Conservation (phyloP, 164 flowering plant genomes). For the Akebia trifoliata region DNA sequence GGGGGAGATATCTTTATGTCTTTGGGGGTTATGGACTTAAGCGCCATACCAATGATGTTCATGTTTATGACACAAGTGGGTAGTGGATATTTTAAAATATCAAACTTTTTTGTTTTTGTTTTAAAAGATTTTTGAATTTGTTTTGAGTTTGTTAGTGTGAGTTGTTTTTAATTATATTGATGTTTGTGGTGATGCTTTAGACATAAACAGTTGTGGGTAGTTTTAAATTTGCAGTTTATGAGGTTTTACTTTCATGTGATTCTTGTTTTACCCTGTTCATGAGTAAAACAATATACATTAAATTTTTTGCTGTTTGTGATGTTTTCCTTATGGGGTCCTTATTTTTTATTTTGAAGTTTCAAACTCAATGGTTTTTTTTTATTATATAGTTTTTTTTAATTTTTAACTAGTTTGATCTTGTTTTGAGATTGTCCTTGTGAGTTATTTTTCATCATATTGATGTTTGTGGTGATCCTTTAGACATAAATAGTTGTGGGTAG, state of each 20-base stretch:
- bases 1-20: slow-evolving; percentile 74
- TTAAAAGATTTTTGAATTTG: neutral
- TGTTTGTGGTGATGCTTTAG: neutral
- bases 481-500: no score
- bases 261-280: no score
- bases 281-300: no score
- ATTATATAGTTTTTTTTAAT: neutral
- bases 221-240: neutral
- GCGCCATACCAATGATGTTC: slow-evolving; percentile 84
- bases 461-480: no score
- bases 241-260: neutral
- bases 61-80: slow-evolving; percentile 80
- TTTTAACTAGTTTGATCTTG: neutral
- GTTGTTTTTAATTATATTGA: no score
- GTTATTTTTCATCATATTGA: no score
- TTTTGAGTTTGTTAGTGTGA: no score
- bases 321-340: no score
- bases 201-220: neutral
- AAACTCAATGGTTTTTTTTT: no score
- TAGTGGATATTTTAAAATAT: slow-evolving; percentile 13
- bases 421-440: neutral
- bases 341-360: no score
- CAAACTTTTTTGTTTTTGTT: neutral
- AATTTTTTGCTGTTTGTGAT: neutral
- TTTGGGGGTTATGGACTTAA: slow-evolving; percentile 94